phyloP scores from a whole-genome alignment of 1,284 basidiomycete species.

The Puccinia coronata region DNA sequence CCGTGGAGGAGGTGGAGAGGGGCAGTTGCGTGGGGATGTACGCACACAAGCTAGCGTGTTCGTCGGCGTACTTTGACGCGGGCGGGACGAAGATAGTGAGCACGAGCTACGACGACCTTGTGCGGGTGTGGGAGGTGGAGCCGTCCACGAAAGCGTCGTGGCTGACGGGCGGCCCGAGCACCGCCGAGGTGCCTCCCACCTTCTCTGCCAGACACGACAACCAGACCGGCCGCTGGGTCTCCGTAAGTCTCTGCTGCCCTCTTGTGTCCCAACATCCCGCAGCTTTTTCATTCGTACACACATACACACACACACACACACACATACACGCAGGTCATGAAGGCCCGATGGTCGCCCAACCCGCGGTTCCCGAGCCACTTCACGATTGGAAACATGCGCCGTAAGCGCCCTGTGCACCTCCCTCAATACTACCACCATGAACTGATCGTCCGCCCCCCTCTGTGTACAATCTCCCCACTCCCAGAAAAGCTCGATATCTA shows the following conservation, averaged over 20 bases:
- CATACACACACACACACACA: too few relatives aligned
- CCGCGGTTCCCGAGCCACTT: constrained; percentile 33
- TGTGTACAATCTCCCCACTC: too few relatives aligned
- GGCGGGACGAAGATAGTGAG: constrained; percentile 21
- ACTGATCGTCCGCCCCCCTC: neutral
- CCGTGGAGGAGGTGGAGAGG: neutral
- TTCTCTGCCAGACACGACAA: constrained; percentile 38
- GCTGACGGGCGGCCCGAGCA: neutral
- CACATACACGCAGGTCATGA: constrained; percentile 27
- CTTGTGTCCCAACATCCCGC: neutral
- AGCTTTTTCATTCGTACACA: too few relatives aligned
- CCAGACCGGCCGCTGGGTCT: constrained; percentile 46
- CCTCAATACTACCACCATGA: neutral
- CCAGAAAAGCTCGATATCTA: constrained; percentile 41
- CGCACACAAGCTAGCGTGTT: constrained; percentile 38
- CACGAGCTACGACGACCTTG: constrained; percentile 42
- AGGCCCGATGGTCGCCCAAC: constrained; percentile 45
- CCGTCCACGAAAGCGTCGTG: neutral
- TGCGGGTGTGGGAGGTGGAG: constrained; percentile 40
- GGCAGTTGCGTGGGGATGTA: constrained; percentile 19
- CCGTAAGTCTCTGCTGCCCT: constrained; percentile 7
- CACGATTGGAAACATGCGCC: constrained; percentile 42
- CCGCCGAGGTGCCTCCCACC: neutral
- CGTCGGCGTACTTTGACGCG: constrained; percentile 37
- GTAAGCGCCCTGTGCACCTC: neutral